phyloP scores from a whole-genome alignment of 306 rosid genomes.

The Malus domestica region DNA sequence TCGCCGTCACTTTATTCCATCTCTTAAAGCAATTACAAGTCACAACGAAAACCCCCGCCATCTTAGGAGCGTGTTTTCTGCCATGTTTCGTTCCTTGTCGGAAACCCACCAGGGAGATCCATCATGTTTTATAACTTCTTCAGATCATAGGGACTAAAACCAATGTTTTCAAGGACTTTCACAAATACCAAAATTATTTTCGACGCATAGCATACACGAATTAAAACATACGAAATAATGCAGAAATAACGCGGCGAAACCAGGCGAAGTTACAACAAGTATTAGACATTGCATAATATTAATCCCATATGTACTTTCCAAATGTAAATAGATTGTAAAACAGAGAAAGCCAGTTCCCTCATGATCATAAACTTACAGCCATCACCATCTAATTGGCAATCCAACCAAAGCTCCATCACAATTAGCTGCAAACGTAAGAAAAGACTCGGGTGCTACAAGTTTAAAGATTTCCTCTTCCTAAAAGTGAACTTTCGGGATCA shows the following conservation, averaged over 20 bases:
- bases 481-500: constrained; percentile 29
- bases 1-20: no score
- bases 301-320: constrained; percentile 26
- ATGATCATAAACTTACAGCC: constrained; percentile 32
- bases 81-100: not conserved
- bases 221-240: not conserved
- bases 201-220: not conserved
- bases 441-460: constrained; percentile 37
- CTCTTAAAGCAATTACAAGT: no score
- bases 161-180: not conserved
- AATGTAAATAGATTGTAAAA: constrained; percentile 34
- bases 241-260: not conserved
- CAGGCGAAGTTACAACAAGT: not conserved
- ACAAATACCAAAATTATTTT: not conserved
- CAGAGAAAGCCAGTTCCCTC: constrained; percentile 38
- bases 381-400: constrained; percentile 30
- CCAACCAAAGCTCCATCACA: constrained; percentile 32
- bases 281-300: constrained; percentile 18
- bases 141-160: not conserved
- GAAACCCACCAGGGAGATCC: not conserved
- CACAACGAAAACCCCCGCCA: no score
- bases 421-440: constrained; percentile 36
- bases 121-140: not conserved
- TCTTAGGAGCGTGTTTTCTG: not conserved
- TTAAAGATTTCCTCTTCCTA: constrained; percentile 45